Percentiles rank a stretch among this genome's conserved stretches.
These are phyloP conservation scores for Cryptococcus sp. DNA, from an alignment of 1,284 basidiomycete species.

Conservation along the genomic window DNA sequence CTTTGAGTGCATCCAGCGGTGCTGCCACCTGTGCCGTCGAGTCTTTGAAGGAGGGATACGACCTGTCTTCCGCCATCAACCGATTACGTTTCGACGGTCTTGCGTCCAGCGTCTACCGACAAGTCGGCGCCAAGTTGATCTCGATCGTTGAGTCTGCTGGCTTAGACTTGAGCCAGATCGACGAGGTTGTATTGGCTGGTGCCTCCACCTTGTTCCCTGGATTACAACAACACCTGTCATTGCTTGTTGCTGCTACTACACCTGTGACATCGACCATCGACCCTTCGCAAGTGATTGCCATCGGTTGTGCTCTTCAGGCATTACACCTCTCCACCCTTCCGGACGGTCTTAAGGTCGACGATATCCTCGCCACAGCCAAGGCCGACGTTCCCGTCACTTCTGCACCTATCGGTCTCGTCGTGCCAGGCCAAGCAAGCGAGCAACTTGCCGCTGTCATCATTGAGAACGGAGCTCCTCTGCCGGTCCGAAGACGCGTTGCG, in stretches of 20 bases:
- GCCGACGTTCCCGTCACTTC: constrained; percentile 61
- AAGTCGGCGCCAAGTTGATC: constrained; percentile 66
- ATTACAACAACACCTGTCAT: constrained; percentile 71
- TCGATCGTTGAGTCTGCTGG: constrained; percentile 65
- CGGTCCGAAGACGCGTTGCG: constrained; percentile 69
- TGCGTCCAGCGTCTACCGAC: constrained; percentile 69
- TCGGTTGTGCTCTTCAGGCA: constrained; percentile 87
- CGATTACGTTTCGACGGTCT: constrained; percentile 92
- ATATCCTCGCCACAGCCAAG: constrained; percentile 59
- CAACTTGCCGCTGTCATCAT: constrained; percentile 64
- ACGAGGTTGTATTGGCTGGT: constrained; percentile 89
- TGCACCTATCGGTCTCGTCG: constrained; percentile 74
- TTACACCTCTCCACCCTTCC: constrained; percentile 63
- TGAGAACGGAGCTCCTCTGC: constrained; percentile 73
- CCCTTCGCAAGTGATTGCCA: constrained; percentile 84
- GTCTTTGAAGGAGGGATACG: constrained; percentile 89
- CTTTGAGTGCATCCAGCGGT: constrained; percentile 81
- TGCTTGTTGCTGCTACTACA: constrained; percentile 68
- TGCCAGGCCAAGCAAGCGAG: constrained; percentile 63
- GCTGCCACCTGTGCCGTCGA: constrained; percentile 89
- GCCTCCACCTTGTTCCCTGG: constrained; percentile 84
- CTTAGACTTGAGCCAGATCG: constrained; percentile 76
- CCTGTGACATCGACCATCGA: constrained; percentile 66
- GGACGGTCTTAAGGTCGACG: constrained; percentile 54
- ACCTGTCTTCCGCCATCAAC: constrained; percentile 92